These are phyloP conservation scores for Cornus controversa DNA, from an alignment of 148 eudicot species.

Conservation along the genomic window DNA sequence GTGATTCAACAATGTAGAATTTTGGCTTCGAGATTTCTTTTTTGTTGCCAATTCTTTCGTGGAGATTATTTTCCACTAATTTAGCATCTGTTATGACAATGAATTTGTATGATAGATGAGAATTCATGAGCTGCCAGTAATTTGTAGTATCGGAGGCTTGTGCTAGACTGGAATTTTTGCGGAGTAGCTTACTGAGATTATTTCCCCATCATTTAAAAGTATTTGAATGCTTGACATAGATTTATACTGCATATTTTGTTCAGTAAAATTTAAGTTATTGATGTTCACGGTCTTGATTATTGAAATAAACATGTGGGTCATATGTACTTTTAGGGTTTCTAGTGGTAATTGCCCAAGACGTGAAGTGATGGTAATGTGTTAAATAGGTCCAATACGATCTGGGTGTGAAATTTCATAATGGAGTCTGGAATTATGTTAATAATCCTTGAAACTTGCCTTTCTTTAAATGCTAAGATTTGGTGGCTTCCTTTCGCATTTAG, in stretches of 20 bases:
- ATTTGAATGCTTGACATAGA: background rate
- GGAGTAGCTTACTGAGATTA: background rate
- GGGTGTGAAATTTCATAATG: too few species aligned
- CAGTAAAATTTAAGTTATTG: background rate
- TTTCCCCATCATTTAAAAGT: background rate
- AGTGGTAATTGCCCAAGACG: too few species aligned
- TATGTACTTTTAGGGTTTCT: too few species aligned
- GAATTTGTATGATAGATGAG: background rate
- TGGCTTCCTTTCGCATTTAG: too few species aligned
- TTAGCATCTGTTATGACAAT: background rate
- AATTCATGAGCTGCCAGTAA: background rate
- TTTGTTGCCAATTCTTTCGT: background rate
- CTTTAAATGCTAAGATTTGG: too few species aligned
- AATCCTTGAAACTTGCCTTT: too few species aligned
- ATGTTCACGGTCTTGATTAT: too few species aligned
- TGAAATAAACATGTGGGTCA: too few species aligned
- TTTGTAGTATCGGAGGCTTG: background rate
- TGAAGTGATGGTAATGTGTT: too few species aligned
- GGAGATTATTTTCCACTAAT: background rate
- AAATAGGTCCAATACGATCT: too few species aligned
- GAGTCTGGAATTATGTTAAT: too few species aligned
- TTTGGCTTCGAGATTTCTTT: background rate
- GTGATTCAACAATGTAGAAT: constrained; percentile 20
- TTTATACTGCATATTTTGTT: background rate
- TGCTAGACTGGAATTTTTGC: background rate